Evolutionary conservation across 345 rosid species (phyloP), one percentile per base, ranked within the genome.

Genomic region (Anastatica hierochuntica): DNA sequence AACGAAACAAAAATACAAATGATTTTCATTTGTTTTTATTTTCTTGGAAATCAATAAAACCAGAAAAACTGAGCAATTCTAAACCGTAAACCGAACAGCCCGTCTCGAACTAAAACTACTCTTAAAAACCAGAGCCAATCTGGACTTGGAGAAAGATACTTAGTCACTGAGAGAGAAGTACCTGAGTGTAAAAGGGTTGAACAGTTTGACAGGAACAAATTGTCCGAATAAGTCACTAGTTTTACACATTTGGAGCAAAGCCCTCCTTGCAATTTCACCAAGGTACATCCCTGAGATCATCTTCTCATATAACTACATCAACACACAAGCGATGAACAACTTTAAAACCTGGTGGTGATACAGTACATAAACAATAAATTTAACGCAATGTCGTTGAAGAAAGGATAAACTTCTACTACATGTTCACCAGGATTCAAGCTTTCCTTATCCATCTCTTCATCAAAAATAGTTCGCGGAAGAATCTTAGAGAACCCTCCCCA

Each of bases 221-320:
- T 67, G 49, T 24, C 86, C 82, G 30, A 90, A 85, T 48, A 83
- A 48, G 43, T 67, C 77, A 58, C 76, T 75, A 61, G 62, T 84
- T 67, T 68, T 67, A 27, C 83, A 80, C 82, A 90, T 80, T 45
- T 72, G 56, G 14, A 76, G 64, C 18, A 84, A 71, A 40, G 69
- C 84, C 62, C 85, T 60, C 11, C 88, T 70, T 10, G 74, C 90
- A 61, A 86, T 86, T 75, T 90, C 95, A 49, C 94, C 95, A n/a
- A 80, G 81, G 67, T 86, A 86, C 95, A 90, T 90, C 54, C 95
- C 97, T 27, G 95, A 78, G 64, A 86, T 86, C 47, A 83, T 90
- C 79, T 83, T 90, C 83, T 90, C 97, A 57, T 72, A 80, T 68
- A 82, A 79, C 97, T 89, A 27, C 55, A n/a, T n/a, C n/a, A n/a